Conservation (phyloP, 805 yeast genomes). For the Blastobotrys americana region DNA sequence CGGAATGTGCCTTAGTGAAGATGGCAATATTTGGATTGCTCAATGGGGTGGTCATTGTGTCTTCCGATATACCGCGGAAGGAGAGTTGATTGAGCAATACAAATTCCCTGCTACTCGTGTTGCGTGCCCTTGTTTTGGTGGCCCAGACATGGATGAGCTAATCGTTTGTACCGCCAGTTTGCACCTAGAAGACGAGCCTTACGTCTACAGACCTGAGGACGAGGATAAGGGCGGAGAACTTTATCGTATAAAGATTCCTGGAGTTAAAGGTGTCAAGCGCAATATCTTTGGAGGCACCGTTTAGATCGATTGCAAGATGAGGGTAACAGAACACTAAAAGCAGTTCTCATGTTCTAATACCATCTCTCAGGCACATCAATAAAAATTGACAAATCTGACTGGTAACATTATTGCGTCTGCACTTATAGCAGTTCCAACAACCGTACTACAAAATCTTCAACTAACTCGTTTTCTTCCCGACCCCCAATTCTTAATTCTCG, state of each 20-base stretch:
- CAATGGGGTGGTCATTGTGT: slow-evolving; percentile 57
- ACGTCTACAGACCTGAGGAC: slow-evolving; percentile 25
- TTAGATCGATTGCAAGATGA: no score
- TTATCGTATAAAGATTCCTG: slow-evolving; percentile 20
- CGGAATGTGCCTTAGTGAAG: slow-evolving; percentile 56
- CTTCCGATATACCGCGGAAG: slow-evolving; percentile 44
- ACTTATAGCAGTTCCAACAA: slow-evolving; percentile 33
- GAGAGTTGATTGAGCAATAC: slow-evolving; percentile 45
- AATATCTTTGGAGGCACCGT: slow-evolving; percentile 7
- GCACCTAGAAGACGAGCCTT: slow-evolving; percentile 36
- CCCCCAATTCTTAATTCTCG: slow-evolving; percentile 59
- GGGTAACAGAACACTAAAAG: no score
- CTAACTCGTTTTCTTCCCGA: slow-evolving; percentile 52
- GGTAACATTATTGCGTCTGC: background rate
- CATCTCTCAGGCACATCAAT: slow-evolving; percentile 6
- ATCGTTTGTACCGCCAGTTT: slow-evolving; percentile 62
- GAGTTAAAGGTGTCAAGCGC: slow-evolving; percentile 15
- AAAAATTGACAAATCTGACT: slow-evolving; percentile 6
- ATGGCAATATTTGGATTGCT: slow-evolving; percentile 54
- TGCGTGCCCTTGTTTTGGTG: slow-evolving; percentile 67
- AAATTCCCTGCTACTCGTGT: slow-evolving; percentile 52
- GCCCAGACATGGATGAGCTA: slow-evolving; percentile 47
- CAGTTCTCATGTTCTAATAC: no score
- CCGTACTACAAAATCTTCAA: slow-evolving; percentile 59
- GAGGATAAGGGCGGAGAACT: slow-evolving; percentile 25